phyloP scores from a whole-genome alignment of 495 filamentous ascomycete genomes.

The Xylaria scruposa region DNA sequence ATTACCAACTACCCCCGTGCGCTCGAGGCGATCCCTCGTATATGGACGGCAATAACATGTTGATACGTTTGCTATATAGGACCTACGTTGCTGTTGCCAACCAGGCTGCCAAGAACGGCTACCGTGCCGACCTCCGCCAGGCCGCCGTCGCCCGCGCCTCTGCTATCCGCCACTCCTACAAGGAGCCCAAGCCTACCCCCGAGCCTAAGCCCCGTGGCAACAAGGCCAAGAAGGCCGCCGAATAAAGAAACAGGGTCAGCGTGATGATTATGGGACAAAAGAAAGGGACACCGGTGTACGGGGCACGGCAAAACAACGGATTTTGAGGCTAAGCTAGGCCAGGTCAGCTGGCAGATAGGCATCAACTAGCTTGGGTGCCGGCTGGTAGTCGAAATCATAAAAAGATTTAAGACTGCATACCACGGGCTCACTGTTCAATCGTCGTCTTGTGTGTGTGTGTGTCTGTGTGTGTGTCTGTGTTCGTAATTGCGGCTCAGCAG shows the following conservation, averaged over 20 bases:
- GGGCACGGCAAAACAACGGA: constrained; percentile 28
- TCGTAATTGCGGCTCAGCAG: background rate
- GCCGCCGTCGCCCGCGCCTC: constrained; percentile 88
- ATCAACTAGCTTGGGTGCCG: constrained; percentile 30
- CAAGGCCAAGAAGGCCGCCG: constrained; percentile 79
- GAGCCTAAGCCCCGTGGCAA: constrained; percentile 77
- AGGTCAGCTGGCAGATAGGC: constrained; percentile 32
- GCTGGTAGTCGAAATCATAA: constrained; percentile 33
- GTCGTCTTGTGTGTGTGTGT: background rate
- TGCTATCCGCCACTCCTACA: constrained; percentile 81
- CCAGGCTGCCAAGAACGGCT: constrained; percentile 78
- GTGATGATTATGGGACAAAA: constrained; percentile 29
- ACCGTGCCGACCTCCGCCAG: constrained; percentile 86
- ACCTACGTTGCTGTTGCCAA: constrained; percentile 85
- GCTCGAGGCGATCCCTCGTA: background rate
- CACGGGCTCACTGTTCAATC: background rate
- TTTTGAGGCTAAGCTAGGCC: constrained; percentile 26
- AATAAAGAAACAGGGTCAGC: constrained; percentile 41
- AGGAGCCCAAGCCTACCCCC: constrained; percentile 74
- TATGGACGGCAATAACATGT: constrained; percentile 12
- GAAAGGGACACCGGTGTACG: constrained; percentile 23
- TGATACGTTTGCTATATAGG: constrained; percentile 58
- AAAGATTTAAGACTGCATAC: constrained; percentile 22
- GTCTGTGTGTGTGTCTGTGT: background rate
- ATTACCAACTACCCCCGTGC: background rate